Percentiles rank a stretch among this genome's conserved stretches.
Evolutionary conservation across 2,329 filamentous ascomycete genomes (phyloP).

Genomic region (Aspergillus texensis): DNA sequence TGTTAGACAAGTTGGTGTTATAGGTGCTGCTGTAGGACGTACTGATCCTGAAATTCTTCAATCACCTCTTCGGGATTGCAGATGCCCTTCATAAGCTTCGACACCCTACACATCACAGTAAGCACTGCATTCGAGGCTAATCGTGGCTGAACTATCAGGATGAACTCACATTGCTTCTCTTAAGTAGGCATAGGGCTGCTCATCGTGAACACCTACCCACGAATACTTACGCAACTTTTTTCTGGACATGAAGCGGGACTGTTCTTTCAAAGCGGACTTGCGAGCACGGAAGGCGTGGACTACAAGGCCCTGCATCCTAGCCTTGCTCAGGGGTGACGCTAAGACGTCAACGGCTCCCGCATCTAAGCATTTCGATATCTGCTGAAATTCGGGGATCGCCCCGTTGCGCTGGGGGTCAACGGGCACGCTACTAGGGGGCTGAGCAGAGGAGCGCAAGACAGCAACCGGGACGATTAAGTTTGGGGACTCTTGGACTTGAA

Average conservation of each 20-base stretch:
- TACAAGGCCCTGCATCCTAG: constrained; percentile 73
- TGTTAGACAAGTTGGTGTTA: background rate
- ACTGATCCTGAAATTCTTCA: constrained; percentile 66
- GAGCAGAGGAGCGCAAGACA: constrained; percentile 39
- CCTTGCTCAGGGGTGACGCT: constrained; percentile 73
- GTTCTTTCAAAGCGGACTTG: constrained; percentile 73
- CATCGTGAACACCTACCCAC: constrained; percentile 85
- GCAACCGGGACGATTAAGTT: constrained; percentile 55
- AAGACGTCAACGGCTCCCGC: constrained; percentile 86
- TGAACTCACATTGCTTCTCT: constrained; percentile 74
- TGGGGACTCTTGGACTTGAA: constrained; percentile 53
- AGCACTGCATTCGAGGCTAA: constrained; percentile 8
- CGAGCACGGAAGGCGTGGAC: constrained; percentile 83
- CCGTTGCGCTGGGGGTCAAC: constrained; percentile 21
- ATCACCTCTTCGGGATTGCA: constrained; percentile 69
- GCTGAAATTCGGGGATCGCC: constrained; percentile 51
- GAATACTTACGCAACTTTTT: constrained; percentile 80
- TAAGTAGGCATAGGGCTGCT: constrained; percentile 85
- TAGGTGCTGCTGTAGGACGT: constrained; percentile 29
- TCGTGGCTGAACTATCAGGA: background rate
- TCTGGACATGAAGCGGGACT: constrained; percentile 70
- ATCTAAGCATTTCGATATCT: constrained; percentile 75
- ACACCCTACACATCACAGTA: constrained; percentile 57
- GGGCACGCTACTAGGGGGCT: constrained; percentile 18
- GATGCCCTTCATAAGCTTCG: constrained; percentile 84